Evolutionary conservation across 2,329 filamentous ascomycete species (phyloP), one percentile per base, ranked within the genome.

Genomic region (Aspergillus niger): DNA sequence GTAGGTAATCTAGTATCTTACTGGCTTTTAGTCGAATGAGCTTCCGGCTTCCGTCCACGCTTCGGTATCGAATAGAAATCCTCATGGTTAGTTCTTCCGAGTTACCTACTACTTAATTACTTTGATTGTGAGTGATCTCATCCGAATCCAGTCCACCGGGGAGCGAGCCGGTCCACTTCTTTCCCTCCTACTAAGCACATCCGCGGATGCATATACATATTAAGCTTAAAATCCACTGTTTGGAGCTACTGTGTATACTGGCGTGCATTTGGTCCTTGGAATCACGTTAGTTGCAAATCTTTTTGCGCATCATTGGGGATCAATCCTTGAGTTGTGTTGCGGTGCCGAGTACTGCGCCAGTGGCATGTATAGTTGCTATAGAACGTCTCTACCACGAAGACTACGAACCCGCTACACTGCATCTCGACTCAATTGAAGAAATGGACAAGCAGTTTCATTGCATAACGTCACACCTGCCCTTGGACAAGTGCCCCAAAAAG

Each of bases 391-490:
- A 30, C 26, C n/a, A 28, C 8, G 3, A 4, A 15, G 1, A 26
- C 20, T n/a, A 26, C 44, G 3, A 3, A 49, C 17, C 7, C 5
- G 8, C 47, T 30, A 48, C 58, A 36, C 17, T 8, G 24, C 7
- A 22, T 36, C 30, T 41, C 20, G n/a, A 8, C 24, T n/a, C 17
- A 8, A 11, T 28, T 52, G 11, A 44, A 53, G 11, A 62, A 64
- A 47, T 58, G 58, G 53, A 65, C 59, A 55, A 65, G 58, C 60
- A 65, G 59, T 66, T 64, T 59, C 61, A 69, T 70, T 71, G 56
- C 63, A 63, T 60, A 53, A 53, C 57, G 17, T 61, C 53, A 48
- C 57, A 50, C 52, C 55, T 53, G 59, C 57, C 59, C 60, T 58
- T 50, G 5, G 59, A 63, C 58, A 53, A 57, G 60, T 58, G 48